A percentile compares a stretch with the other conserved stretches of the same genome.
phyloP scores from a whole-genome alignment of 2,329 filamentous ascomycete genomes.

The Alternaria sp. region DNA sequence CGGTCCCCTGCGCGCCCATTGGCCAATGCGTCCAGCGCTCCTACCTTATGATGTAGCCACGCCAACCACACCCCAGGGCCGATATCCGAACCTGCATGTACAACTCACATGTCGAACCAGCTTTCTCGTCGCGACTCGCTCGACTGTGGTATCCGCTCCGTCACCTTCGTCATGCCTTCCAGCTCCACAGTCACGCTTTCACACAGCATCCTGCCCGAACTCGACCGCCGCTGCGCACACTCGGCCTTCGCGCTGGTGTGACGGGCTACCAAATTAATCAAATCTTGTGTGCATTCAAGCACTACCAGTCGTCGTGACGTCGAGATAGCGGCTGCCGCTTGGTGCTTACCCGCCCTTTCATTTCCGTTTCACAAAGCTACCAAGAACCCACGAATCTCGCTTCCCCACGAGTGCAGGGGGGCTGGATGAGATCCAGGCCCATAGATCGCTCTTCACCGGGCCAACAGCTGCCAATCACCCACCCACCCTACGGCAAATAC shows the following conservation, averaged over 20 bases:
- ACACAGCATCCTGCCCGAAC: conserved; percentile 4
- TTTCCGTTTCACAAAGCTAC: conserved; percentile 10
- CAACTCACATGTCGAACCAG: conserved; percentile 19
- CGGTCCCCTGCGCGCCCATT: conserved; percentile 9
- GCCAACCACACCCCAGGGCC: conserved; percentile 13
- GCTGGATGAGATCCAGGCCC: conserved; percentile 5
- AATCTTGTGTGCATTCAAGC: conserved; percentile 29
- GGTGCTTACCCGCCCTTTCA: conserved; percentile 14
- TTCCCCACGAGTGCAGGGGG: conserved; percentile 13
- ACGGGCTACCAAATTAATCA: conserved; percentile 14
- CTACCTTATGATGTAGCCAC: conserved; percentile 26
- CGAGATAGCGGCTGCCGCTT: conserved; percentile 10
- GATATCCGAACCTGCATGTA: conserved; percentile 21
- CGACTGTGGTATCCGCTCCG: background rate
- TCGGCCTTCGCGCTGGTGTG: conserved; percentile 4
- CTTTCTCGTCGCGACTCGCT: background rate
- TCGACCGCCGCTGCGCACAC: background rate
- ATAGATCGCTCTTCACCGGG: background rate
- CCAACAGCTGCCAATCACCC: conserved; percentile 3
- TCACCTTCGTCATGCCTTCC: background rate
- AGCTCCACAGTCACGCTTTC: background rate
- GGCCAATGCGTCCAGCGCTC: conserved; percentile 15
- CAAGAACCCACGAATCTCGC: conserved; percentile 8
- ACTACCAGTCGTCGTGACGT: conserved; percentile 20
- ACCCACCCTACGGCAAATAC: background rate